Base-by-base conservation (phyloP, 1,139 yeast species). In the Lodderomyces orthopsilosis region DNA sequence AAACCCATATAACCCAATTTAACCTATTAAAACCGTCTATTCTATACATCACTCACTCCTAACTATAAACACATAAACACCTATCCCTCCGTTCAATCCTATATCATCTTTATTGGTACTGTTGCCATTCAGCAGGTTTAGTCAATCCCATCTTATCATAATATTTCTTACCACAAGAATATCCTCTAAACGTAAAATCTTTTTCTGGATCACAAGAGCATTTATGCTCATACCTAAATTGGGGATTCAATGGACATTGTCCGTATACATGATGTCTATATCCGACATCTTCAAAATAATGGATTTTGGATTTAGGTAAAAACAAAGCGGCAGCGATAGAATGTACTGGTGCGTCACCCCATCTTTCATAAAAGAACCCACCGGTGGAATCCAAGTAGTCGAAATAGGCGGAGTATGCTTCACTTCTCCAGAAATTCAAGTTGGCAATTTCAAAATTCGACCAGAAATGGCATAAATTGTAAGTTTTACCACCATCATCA, bases 321-420 rank as follows among this genome's bases (percentile, higher is more conserved):
- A 89, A 75, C 46, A 85, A 69, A 0, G 95, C 73, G 1, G 89
- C 94, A 1, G 93, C 91, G 14, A 89, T 78, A 2, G 95, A 83
- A 65, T 89, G 96, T 19, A 89, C 80, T 5, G 96, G 96, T 0
- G 96, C 96, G 63, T 90, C 96, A 26, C 96, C 96, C 97, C 97
- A 90, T 60, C 96, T 74, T 62, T 90, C 96, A 62, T 90, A 90
- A 67, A 86, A 90, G 68, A 90, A 90, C 3, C 95, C 95, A 33
- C 96, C 96, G 1, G 83, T 74, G 47, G 70, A 58, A 61, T 90
- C 97, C 53, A 90, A 72, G 52, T 74, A 65, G 15, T 86, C 79
- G 56, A 90, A 90, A 63, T 81, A 90, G 36, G 74, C 75, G 13
- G 71, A 62, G 62, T 90, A 90, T 1, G 83, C 81, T 36, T 77